A percentile compares a stretch with the other conserved stretches of the same genome.
These are phyloP conservation scores for Phanerochaete sordida DNA, from an alignment of 768 basidiomycete species.

Conservation along the genomic window DNA sequence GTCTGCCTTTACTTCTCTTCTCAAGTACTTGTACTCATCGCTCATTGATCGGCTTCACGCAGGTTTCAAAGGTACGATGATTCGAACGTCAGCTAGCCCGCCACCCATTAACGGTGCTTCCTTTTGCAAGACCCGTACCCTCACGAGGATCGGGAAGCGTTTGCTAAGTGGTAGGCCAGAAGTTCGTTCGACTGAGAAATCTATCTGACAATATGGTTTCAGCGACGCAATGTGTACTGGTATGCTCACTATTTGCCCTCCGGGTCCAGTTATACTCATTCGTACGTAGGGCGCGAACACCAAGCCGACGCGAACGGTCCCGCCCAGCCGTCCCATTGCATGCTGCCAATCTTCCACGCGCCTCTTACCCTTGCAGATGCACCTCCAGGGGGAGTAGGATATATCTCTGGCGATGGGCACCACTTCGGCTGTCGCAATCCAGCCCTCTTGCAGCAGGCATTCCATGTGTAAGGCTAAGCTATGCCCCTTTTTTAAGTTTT, in stretches of 20 bases:
- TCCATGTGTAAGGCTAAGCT: conserved; percentile 60
- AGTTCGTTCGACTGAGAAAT: background rate
- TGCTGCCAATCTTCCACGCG: conserved; percentile 50
- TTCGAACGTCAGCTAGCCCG: background rate
- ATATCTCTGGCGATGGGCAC: conserved; percentile 57
- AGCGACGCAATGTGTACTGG: background rate
- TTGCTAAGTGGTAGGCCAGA: conserved; percentile 54
- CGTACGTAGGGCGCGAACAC: conserved; percentile 46
- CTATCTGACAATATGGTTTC: background rate
- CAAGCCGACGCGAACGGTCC: conserved; percentile 32
- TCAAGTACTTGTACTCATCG: background rate
- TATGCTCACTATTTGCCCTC: background rate
- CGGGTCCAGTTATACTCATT: background rate
- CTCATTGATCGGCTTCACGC: background rate
- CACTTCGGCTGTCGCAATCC: conserved; percentile 53
- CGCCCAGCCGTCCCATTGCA: conserved; percentile 51
- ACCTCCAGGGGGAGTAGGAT: conserved; percentile 30
- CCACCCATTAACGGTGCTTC: too few species aligned
- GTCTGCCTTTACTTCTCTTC: conserved; percentile 27
- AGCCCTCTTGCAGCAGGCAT: conserved; percentile 47
- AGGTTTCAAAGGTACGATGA: conserved; percentile 60
- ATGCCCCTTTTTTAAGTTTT: too few species aligned
- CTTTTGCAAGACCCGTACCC: conserved; percentile 68
- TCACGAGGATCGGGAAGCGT: conserved; percentile 50
- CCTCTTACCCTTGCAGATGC: conserved; percentile 20